Base-by-base conservation (phyloP, 169 alveolate species). In the Plasmodium knowlesi region DNA sequence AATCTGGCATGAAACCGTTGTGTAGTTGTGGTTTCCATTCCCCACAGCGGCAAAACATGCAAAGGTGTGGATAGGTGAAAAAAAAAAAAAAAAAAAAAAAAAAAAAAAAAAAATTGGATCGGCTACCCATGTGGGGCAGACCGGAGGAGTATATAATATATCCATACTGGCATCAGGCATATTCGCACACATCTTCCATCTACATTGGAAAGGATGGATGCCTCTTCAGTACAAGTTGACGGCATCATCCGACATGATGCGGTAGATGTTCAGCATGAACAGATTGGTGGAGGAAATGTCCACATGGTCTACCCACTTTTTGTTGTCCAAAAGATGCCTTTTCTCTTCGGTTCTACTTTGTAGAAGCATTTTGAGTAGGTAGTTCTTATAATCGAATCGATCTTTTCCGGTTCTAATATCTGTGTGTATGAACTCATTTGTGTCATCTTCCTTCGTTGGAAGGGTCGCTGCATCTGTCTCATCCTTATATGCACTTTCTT, bases 181-280 rank as follows among this genome's bases (percentile, higher is more conserved):
- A 54, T 10, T 16, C 32, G n/a, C 0, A 16, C 12, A n/a, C 22
- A 57, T 57, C 0, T 57, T 57, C 53, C 0, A 1, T 43, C n/a
- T 4, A 4, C n/a, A 61, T 34, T 19, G 9, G 0, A 0, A 0
- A 25, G 32, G n/a, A 74, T 12, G 34, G 34, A 0, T 5, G 53
- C 46, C 34, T 9, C 34, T 82, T 82, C 71, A 82, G 70, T 72
- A 84, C 9, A 39, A 16, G 30, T 50, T 46, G 5, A 53, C 70
- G 1, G 19, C 12, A 25, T 86, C 93, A 14, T 86, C 93, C 30
- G 93, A 86, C 43, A 32, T 86, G 2, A 86, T 53, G 28, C 80
- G 67, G 46, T 86, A 86, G 9, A 41, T 76, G 67, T 86, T 86
- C 43, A 76, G 41, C 67, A 86, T 34, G 70, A 86, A 86, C 30